These are phyloP conservation scores for Rhodotorula kratochvilovae DNA, from an alignment of 768 basidiomycete genomes.

Conservation along the genomic window DNA sequence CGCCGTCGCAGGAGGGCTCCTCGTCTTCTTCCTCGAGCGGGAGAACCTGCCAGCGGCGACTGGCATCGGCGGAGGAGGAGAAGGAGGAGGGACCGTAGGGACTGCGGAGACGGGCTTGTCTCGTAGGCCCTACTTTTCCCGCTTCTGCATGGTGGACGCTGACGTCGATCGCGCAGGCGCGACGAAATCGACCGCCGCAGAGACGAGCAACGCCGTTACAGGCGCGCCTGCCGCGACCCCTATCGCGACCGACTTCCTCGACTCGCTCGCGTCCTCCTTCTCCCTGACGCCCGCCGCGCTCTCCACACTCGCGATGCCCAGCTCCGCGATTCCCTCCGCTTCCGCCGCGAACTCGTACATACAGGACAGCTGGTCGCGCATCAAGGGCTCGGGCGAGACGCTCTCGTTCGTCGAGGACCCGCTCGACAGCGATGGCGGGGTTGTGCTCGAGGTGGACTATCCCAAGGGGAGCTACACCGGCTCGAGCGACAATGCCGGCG, in stretches of 20 bases:
- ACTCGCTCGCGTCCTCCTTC: conserved; percentile 13
- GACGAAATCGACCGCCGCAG: neutral
- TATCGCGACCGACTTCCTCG: neutral
- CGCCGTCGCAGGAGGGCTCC: neutral
- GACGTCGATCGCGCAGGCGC: too few relatives aligned
- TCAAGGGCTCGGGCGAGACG: neutral
- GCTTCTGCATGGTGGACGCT: too few relatives aligned
- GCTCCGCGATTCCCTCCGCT: neutral
- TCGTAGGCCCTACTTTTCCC: too few relatives aligned
- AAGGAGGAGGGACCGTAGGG: too few relatives aligned
- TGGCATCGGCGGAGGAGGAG: too few relatives aligned
- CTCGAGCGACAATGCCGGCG: neutral
- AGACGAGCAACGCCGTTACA: neutral
- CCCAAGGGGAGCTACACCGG: conserved; percentile 10
- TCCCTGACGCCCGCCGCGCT: conserved; percentile 12
- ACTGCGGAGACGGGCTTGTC: conserved; percentile 10
- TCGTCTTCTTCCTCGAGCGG: neutral
- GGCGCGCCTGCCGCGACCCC: neutral
- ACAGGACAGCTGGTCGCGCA: neutral
- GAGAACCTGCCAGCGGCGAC: neutral
- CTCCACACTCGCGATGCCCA: conserved; percentile 7
- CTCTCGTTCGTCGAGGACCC: conserved; percentile 15
- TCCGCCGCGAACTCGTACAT: neutral
- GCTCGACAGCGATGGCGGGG: neutral
- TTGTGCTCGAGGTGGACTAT: conserved; percentile 14